Conservation (phyloP, 257 asterid species). For the Solanum chiquidenum region DNA sequence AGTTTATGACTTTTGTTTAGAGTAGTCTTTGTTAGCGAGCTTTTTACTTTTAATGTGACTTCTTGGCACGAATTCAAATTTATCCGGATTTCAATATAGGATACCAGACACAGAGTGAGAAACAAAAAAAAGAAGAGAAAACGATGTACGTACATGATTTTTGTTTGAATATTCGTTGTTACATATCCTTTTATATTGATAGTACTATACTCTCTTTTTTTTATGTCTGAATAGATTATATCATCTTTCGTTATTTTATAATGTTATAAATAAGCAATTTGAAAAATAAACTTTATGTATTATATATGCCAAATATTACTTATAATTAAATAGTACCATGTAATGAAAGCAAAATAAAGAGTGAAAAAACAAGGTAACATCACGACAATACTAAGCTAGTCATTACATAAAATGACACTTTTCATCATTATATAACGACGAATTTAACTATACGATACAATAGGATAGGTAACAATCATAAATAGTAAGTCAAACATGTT, state of each 20-base stretch:
- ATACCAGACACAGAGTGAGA: too few relatives aligned
- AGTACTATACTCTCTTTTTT: too few relatives aligned
- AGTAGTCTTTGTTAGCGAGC: too few relatives aligned
- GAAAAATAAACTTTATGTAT: not conserved
- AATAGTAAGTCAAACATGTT: not conserved
- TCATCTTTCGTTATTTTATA: not conserved
- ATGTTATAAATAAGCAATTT: not conserved
- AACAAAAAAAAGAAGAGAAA: not conserved
- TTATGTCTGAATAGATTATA: not conserved
- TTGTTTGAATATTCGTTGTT: not conserved
- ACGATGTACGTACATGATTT: not conserved
- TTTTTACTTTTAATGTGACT: too few relatives aligned
- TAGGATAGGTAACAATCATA: not conserved
- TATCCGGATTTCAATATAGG: rapidly evolving
- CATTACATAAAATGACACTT: not conserved
- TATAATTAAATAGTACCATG: too few relatives aligned
- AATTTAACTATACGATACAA: not conserved
- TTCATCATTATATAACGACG: not conserved
- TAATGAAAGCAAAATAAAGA: too few relatives aligned
- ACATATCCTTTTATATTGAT: not conserved
- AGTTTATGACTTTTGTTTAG: too few relatives aligned
- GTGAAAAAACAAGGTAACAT: too few relatives aligned
- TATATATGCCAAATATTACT: not conserved
- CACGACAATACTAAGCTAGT: too few relatives aligned
- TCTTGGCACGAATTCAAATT: too few relatives aligned